Conservation (phyloP, 2,329 filamentous ascomycete species). For the Ophiostoma himal-ulmi region DNA sequence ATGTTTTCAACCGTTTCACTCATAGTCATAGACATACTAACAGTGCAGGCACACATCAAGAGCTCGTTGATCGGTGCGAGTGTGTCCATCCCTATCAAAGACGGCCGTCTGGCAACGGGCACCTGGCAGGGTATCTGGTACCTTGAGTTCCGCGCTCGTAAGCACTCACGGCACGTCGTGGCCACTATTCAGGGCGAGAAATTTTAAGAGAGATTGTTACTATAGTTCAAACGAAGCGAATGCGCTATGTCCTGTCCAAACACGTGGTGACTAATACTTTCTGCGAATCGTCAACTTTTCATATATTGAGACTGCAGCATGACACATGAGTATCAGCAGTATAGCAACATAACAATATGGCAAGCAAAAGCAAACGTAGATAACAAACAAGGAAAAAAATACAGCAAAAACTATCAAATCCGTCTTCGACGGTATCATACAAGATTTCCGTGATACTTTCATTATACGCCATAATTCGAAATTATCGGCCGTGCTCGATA, state of each 20-base stretch:
- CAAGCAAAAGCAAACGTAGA: not conserved
- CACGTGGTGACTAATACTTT: not conserved
- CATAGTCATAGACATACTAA: not conserved
- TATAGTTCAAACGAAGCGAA: not conserved
- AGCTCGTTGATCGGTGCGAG: constrained; percentile 82
- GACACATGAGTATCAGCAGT: not conserved
- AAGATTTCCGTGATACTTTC: not conserved
- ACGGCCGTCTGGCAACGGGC: constrained; percentile 67
- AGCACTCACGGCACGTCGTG: constrained; percentile 74
- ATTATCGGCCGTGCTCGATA: not conserved
- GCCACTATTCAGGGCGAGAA: constrained; percentile 92
- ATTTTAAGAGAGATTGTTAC: constrained; percentile 20
- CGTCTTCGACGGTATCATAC: not conserved
- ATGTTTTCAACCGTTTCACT: not conserved
- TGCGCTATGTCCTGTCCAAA: not conserved
- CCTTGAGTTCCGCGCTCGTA: constrained; percentile 74
- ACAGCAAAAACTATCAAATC: constrained; percentile 2
- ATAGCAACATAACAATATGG: not conserved
- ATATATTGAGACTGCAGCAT: not conserved
- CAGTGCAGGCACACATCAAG: constrained; percentile 76
- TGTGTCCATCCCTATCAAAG: constrained; percentile 81
- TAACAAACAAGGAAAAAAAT: not conserved
- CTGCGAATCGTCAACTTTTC: no score
- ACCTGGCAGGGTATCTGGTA: constrained; percentile 93
- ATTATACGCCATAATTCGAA: constrained; percentile 3